phyloP scores from a whole-genome alignment of 345 rosid genomes.

The Corchorus olitorius region DNA sequence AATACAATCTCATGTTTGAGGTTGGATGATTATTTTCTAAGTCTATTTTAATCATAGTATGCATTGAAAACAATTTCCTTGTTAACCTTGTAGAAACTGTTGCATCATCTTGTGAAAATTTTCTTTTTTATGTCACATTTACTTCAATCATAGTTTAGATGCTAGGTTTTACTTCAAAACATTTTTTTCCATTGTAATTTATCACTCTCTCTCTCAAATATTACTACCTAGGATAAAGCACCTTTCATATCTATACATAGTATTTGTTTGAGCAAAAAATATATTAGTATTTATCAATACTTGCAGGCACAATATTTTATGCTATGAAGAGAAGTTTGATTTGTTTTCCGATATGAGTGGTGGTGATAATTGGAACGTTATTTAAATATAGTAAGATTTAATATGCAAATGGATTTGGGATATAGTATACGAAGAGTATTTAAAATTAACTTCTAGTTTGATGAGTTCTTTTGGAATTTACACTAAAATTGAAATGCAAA shows the following conservation, averaged over 20 bases:
- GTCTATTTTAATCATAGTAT: slow-evolving; percentile 13
- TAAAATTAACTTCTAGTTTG: not conserved
- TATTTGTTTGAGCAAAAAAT: no score
- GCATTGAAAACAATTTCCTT: not conserved
- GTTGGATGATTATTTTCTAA: slow-evolving; percentile 42
- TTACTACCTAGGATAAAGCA: not conserved
- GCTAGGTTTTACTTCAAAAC: not conserved
- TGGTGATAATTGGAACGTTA: not conserved
- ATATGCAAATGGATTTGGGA: not conserved
- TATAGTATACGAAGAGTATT: not conserved
- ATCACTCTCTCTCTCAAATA: not conserved
- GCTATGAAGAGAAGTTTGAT: not conserved
- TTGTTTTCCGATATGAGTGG: not conserved
- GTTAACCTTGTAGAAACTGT: slow-evolving; percentile 5
- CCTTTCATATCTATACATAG: not conserved
- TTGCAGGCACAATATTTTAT: not conserved
- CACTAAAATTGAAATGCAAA: not conserved
- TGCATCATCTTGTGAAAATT: not conserved
- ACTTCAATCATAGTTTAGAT: not conserved
- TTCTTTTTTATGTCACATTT: slow-evolving; percentile 9
- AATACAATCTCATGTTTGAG: slow-evolving; percentile 99
- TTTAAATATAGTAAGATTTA: not conserved
- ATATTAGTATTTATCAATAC: not conserved
- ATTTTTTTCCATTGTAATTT: not conserved
- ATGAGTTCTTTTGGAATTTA: not conserved